Base-by-base conservation (phyloP, 2,329 filamentous ascomycete genomes). In the Monilinia fructigena region DNA sequence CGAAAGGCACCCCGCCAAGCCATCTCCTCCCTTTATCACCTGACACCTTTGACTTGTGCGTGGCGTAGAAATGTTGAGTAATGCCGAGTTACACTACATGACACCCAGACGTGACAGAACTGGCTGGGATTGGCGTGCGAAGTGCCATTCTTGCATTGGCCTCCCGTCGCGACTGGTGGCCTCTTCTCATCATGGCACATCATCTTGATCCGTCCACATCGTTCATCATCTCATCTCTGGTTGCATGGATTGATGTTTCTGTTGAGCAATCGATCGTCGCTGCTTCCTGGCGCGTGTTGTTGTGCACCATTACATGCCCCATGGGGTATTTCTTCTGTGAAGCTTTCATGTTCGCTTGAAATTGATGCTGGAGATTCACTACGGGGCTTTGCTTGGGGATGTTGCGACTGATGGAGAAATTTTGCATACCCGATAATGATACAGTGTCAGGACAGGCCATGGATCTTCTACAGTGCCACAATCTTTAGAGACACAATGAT, bases 41-140 rank as follows among this genome's bases (percentile, higher is more conserved):
- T 59, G 56, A 59, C 56, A 48, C 56, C n/a, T 59, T 35, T 31
- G 3, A 48, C 42, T 59, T 48, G 45, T 23, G 56, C 35, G 28
- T 48, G 56, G 20, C 48, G 20, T 59, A 18, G 47, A 20, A 20
- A 8, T 35, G 31, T 35, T 35, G 31, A 6, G 28, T 48, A 59
- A 14, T 23, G 14, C 20, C 42, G 16, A 59, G 56, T 59, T 48
- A 18, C 56, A 59, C 42, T 23, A 35, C 56, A 18, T 35, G 1
- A 23, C 31, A 28, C 26, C 42, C 56, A 59, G 56, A 42, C 48
- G 42, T 23, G 16, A 28, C 18, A 59, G 56, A 28, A 28, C 48
- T 35, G 56, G 47, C 5, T 35, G 31, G 31, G 31, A 20, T 35
- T 35, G 47, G 26, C 35, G 47, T 59, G 56, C 8, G 20, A 35